phyloP scores from a whole-genome alignment of 768 basidiomycete species.

The Trametes villosa region DNA sequence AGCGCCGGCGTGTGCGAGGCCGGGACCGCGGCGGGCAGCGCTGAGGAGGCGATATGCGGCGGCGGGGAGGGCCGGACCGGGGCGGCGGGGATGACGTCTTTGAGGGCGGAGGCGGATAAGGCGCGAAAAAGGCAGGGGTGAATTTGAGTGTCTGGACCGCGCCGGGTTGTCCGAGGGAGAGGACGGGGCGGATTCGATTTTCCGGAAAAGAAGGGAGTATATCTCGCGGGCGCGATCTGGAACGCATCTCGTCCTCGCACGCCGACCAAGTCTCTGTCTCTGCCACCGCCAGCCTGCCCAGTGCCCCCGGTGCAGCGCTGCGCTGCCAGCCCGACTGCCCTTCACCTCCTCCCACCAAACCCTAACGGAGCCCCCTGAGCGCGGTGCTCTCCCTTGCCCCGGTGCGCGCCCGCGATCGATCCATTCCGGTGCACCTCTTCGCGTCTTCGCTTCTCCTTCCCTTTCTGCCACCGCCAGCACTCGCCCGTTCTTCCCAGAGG shows the following conservation, averaged over 20 bases:
- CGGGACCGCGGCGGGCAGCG: too few relatives aligned
- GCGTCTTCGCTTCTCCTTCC: background rate
- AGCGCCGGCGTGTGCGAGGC: background rate
- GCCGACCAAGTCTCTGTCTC: background rate
- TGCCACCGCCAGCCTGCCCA: background rate
- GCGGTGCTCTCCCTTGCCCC: background rate
- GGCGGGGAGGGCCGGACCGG: constrained; percentile 13
- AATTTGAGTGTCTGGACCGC: constrained; percentile 6
- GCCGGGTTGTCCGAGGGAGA: constrained; percentile 7
- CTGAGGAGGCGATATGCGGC: too few relatives aligned
- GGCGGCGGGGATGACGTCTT: constrained; percentile 13
- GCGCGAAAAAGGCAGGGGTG: too few relatives aligned
- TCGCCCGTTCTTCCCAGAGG: background rate
- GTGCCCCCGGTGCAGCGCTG: background rate
- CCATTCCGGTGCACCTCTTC: background rate
- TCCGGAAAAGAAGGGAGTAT: constrained; percentile 17
- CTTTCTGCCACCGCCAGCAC: background rate
- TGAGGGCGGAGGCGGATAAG: constrained; percentile 2
- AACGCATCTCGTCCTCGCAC: background rate
- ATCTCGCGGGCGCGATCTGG: constrained; percentile 1
- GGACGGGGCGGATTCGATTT: constrained; percentile 9
- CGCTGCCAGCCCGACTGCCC: background rate
- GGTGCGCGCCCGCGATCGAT: background rate
- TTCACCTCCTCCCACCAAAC: background rate
- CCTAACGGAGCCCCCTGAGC: background rate